Conservation (phyloP, 192 early-diverging fungal species). For the Mortierella claussenii region DNA sequence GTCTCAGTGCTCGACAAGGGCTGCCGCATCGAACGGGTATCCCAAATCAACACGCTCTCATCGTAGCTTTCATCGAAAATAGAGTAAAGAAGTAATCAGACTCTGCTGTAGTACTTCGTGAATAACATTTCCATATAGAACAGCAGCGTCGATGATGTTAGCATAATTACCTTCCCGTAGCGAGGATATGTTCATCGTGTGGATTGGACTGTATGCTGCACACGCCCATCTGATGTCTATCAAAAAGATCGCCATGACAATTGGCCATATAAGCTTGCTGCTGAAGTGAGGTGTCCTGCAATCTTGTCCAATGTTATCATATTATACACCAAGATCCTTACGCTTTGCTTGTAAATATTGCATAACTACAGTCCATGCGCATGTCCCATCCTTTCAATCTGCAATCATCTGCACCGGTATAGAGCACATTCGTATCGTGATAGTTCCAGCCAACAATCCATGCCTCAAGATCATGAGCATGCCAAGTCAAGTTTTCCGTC, state of each 20-base stretch:
- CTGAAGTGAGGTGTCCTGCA: too few species aligned
- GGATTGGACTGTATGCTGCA: conserved; percentile 90
- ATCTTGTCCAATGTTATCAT: too few species aligned
- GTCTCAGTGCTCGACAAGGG: conserved; percentile 75
- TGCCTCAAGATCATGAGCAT: conserved; percentile 90
- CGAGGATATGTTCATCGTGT: conserved; percentile 78
- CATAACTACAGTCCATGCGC: conserved; percentile 60
- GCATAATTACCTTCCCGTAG: conserved; percentile 89
- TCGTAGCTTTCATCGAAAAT: conserved; percentile 77
- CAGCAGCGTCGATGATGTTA: too few species aligned
- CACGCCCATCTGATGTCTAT: conserved; percentile 88
- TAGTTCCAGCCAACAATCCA: conserved; percentile 95
- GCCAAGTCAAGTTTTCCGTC: conserved; percentile 63
- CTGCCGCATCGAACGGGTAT: conserved; percentile 82
- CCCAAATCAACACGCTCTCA: conserved; percentile 90
- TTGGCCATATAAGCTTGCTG: neutral
- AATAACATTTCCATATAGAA: too few species aligned
- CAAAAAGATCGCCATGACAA: neutral
- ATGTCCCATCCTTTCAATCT: conserved; percentile 90
- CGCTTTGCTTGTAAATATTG: conserved; percentile 72
- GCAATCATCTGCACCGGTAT: conserved; percentile 88
- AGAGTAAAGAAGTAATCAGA: conserved; percentile 4
- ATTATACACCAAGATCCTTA: conserved; percentile 53
- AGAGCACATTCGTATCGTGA: conserved; percentile 77
- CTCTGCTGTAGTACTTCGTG: neutral